Evolutionary conservation across 164 flowering plant genomes (phyloP), one percentile per base, ranked within the genome.

Genomic region (Kingdonia uniflora): DNA sequence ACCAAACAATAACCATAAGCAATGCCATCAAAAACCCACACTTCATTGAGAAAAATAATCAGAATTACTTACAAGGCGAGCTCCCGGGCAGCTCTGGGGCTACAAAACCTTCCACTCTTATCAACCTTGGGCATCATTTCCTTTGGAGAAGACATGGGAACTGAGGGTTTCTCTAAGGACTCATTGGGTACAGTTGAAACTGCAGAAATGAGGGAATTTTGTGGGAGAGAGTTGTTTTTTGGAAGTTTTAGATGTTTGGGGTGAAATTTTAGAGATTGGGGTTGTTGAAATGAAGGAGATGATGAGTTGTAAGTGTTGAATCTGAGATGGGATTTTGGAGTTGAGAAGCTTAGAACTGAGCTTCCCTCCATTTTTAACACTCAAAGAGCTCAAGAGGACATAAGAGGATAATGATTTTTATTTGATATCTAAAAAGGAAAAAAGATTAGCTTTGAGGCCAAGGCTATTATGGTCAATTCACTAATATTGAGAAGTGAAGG

Each of bases 21-120:
- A 59, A 11, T 5, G 0, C 15, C 17, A 35, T 14, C 24, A 26
- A 56, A 38, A 58, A 14, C 42, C n/a, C n/a, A n/a, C n/a, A n/a
- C n/a, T n/a, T n/a, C 26, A 40, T 21, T 29, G 39, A 35, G 24
- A 14, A 11, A 51, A 49, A 33, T 29, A 49, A 7, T 13, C 14
- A 21, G 6, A 5, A 22, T 2, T 39, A 51, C 74, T 61, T 67
- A 85, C 90, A 91, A 66, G 43, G 97, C 91, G 43, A 87, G 86
- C 63, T 91, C 96, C 37, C 97, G 66, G 62, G 95, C 95, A 46
- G 96, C 91, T 73, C 97, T 80, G 12, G 97, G 95, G 65, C 95
- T 91, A 64, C 87, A 84, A 67, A 90, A 84, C 65, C 87, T 71
- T 41, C 97, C 97, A 37, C 70, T 80, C 60, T 82, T 81, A 61